These are phyloP conservation scores for Seiridium unicorne DNA, from an alignment of 2,329 filamentous ascomycete genomes.

Conservation along the genomic window DNA sequence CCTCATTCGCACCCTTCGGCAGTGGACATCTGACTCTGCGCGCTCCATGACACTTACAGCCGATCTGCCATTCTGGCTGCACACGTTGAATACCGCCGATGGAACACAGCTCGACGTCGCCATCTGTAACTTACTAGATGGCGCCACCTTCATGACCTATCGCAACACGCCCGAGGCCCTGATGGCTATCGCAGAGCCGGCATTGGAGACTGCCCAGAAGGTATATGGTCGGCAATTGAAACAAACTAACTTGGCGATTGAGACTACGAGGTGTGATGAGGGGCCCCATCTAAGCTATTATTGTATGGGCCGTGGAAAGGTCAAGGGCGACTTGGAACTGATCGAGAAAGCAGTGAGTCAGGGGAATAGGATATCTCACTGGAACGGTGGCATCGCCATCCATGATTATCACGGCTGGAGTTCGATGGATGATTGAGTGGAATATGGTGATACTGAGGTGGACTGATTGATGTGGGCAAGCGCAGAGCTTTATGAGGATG, in stretches of 20 bases:
- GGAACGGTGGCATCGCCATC: background rate
- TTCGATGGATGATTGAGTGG: too few species aligned
- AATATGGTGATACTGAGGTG: too few species aligned
- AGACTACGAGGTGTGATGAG: background rate
- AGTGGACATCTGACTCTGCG: background rate
- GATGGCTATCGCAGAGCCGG: background rate
- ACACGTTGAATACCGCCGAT: background rate
- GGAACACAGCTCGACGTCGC: background rate
- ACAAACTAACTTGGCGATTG: background rate
- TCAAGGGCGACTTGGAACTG: background rate
- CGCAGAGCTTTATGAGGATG: too few species aligned
- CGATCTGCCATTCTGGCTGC: background rate
- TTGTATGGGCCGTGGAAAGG: background rate
- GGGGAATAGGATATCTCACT: background rate
- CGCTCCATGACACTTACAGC: background rate
- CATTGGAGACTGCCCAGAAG: background rate
- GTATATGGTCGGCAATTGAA: too few species aligned
- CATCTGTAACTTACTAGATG: background rate
- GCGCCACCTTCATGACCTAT: slow-evolving; percentile 2
- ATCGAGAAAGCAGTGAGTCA: background rate
- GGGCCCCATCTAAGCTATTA: background rate
- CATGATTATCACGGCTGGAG: background rate
- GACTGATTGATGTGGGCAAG: too few species aligned
- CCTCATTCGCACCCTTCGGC: background rate
- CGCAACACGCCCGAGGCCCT: background rate